These are phyloP conservation scores for Monosporascus sp. DNA, from an alignment of 2,329 filamentous ascomycete genomes.

Conservation along the genomic window DNA sequence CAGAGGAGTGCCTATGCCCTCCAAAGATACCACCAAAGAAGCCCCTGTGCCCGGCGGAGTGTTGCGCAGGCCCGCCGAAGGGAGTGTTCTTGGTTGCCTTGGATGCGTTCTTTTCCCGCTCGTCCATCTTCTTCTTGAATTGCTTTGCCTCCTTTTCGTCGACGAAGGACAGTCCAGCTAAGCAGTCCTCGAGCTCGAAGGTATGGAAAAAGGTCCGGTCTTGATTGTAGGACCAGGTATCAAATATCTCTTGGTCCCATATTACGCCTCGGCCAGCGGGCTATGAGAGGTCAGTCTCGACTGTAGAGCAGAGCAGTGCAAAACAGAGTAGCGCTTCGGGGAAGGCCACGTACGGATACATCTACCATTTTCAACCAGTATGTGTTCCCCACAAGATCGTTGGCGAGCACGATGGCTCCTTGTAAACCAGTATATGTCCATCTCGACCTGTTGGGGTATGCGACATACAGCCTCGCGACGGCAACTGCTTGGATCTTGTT, in stretches of 20 bases:
- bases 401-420: constrained; percentile 84
- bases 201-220: constrained; percentile 97
- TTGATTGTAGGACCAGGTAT: constrained; percentile 91
- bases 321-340: constrained; percentile 3
- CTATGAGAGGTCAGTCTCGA: constrained; percentile 35
- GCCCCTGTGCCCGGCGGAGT: constrained; percentile 38
- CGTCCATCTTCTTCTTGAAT: constrained; percentile 96
- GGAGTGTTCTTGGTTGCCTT: constrained; percentile 77
- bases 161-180: constrained; percentile 84
- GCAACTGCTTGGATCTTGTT: constrained; percentile 98
- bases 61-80: constrained; percentile 53
- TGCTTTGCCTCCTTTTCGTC: constrained; percentile 97
- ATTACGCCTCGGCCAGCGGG: constrained; percentile 77
- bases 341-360: constrained; percentile 65
- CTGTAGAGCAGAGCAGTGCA: constrained; percentile 9
- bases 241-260: constrained; percentile 98
- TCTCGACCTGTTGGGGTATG: constrained; percentile 76
- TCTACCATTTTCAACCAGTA: constrained; percentile 98
- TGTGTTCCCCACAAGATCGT: constrained; percentile 90
- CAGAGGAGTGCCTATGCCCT: constrained; percentile 55
- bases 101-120: constrained; percentile 90
- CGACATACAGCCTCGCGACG: constrained; percentile 88
- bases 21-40: constrained; percentile 59
- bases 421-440: constrained; percentile 95
- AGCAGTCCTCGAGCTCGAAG: constrained; percentile 89